A percentile compares a stretch with the other conserved stretches of the same genome.
These are phyloP conservation scores for Viola odorata DNA, from an alignment of 345 rosid species.

Conservation along the genomic window DNA sequence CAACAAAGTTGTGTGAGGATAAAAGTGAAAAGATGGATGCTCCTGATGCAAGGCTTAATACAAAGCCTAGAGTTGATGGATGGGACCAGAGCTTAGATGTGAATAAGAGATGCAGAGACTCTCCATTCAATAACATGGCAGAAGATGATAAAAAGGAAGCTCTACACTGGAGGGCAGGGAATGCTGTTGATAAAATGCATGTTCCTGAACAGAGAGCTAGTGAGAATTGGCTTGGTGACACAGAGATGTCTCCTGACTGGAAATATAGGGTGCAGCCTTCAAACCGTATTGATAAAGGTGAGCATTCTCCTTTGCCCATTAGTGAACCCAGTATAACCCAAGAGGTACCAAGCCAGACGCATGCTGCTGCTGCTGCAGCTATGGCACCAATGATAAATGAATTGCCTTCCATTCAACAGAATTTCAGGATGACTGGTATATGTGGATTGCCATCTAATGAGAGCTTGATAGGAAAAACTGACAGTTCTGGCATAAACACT, in stretches of 20 bases:
- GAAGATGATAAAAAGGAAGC: slow-evolving; percentile 23
- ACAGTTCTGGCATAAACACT: slow-evolving; percentile 8
- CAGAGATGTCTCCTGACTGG: slow-evolving; percentile 92
- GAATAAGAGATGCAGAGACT: slow-evolving; percentile 19
- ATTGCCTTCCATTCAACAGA: slow-evolving; percentile 23
- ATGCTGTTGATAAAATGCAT: slow-evolving; percentile 21
- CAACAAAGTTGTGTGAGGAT: slow-evolving; percentile 28
- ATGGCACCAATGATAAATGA: slow-evolving; percentile 25
- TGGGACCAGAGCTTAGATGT: slow-evolving; percentile 28
- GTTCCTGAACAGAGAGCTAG: slow-evolving; percentile 35
- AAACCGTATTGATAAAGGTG: slow-evolving; percentile 30
- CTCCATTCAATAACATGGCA: slow-evolving; percentile 16
- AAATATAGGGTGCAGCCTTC: slow-evolving; percentile 41
- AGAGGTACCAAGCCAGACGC: slow-evolving; percentile 21
- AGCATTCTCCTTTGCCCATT: slow-evolving; percentile 26
- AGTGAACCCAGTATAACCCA: slow-evolving; percentile 20
- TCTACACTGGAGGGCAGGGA: slow-evolving; percentile 24
- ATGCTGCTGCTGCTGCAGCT: slow-evolving; percentile 19
- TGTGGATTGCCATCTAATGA: slow-evolving; percentile 16
- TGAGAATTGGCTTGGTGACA: slow-evolving; percentile 52
- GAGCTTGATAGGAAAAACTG: slow-evolving; percentile 17
- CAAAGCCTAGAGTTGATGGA: slow-evolving; percentile 33
- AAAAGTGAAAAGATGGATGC: slow-evolving; percentile 25
- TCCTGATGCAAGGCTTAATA: slow-evolving; percentile 26
- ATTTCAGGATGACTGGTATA: slow-evolving; percentile 18